Base-by-base conservation (phyloP, 1,284 basidiomycete genomes). In the Athelia sp. region DNA sequence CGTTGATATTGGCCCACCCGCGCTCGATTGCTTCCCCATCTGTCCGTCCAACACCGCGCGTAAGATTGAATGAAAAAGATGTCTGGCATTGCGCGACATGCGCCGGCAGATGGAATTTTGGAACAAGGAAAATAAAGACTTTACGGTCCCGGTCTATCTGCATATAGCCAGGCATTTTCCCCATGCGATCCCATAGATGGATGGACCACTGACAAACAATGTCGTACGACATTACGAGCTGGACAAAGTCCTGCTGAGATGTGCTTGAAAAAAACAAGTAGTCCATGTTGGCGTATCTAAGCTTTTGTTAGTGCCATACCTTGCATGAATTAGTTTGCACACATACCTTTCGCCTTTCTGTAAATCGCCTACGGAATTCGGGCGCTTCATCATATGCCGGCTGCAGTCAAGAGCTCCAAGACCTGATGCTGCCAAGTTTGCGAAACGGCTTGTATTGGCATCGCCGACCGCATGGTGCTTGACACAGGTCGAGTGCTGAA, bases 11-110 rank as follows among this genome's bases (percentile, higher is more conserved):
- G 6, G 55, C 13, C 63, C 63, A 65, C 1, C 34, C 45, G 0
- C 52, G 47, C 45, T 65, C 62, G 15, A 60, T 53, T 0, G 57
- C 58, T 32, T 64, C 62, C 3, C 62, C 60, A 43, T 60, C 56
- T 0, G 58, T 64, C 17, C 52, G 22, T 0, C 52, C 59, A 29
- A 50, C 53, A 13, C 52, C 43, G 1, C 8, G 42, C 9, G 48
- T 4, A 11, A 35, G 57, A 42, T 60, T 61, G 26, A 63, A 51
- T 0, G 60, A 62, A 19, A 32, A 63, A 1, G 26, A 32, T 1
- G 54, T 45, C 17, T 61, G 61, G 43, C 55, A 56, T 15, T 35
- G n/a, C 2, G 21, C 23, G 1, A 52, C 51, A 48, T 60, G 58
- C 1, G 51, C 57, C 6, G 29, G 31, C 19, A 56, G 42, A 42